These are phyloP conservation scores for Marasmius sp. DNA, from an alignment of 1,284 basidiomycete genomes.

Conservation along the genomic window DNA sequence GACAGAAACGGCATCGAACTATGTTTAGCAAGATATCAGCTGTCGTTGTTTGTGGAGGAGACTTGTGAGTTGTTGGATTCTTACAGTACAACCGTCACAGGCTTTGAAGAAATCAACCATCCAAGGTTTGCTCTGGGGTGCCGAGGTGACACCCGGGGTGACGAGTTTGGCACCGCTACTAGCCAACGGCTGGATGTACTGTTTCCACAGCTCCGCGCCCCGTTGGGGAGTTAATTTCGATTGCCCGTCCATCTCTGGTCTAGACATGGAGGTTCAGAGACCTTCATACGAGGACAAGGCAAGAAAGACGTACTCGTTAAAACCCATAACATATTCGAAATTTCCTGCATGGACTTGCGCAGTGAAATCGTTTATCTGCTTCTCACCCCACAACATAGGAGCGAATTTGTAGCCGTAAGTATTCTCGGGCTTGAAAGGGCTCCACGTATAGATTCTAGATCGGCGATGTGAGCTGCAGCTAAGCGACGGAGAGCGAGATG, in stretches of 20 bases:
- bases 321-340: conserved; percentile 55
- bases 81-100: conserved; percentile 53
- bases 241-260: conserved; percentile 48
- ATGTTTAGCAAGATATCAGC: background rate
- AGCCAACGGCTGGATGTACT: conserved; percentile 62
- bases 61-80: conserved; percentile 23
- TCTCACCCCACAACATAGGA: conserved; percentile 71
- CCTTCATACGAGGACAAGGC: background rate
- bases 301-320: conserved; percentile 63
- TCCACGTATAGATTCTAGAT: conserved; percentile 61
- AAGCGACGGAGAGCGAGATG: conserved; percentile 1
- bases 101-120: conserved; percentile 54
- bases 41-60: background rate
- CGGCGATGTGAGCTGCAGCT: background rate
- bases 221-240: conserved; percentile 55
- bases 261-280: conserved; percentile 17
- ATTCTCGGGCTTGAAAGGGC: conserved; percentile 40
- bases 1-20: conserved; percentile 52
- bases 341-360: conserved; percentile 45
- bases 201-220: conserved; percentile 58
- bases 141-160: conserved; percentile 69
- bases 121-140: conserved; percentile 57
- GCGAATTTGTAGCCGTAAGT: conserved; percentile 49
- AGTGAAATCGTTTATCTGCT: conserved; percentile 44
- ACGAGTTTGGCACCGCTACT: conserved; percentile 56